A percentile compares a stretch with the other conserved stretches of the same genome.
These are phyloP conservation scores for Mortierella hygrophila DNA, from an alignment of 192 early-diverging fungal genomes.

Conservation along the genomic window DNA sequence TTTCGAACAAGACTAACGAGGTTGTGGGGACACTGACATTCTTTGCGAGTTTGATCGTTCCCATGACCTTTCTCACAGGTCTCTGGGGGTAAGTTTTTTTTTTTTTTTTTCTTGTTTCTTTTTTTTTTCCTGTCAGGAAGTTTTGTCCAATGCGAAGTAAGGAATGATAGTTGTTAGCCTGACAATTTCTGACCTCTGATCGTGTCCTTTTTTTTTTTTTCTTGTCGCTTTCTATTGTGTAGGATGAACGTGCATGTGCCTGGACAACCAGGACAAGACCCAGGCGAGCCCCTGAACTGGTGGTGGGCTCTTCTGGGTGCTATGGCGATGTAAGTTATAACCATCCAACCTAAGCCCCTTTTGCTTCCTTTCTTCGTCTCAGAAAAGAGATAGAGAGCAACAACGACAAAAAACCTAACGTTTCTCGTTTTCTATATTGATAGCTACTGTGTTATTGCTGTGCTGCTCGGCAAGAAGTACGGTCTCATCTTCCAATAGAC, in stretches of 20 bases:
- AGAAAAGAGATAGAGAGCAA: too few relatives aligned
- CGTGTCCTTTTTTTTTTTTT: background rate
- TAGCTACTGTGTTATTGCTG: constrained; percentile 27
- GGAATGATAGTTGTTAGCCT: too few relatives aligned
- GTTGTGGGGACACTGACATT: constrained; percentile 64
- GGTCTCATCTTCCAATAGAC: constrained; percentile 7
- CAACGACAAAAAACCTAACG: too few relatives aligned
- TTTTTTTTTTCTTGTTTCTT: background rate
- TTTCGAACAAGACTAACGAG: constrained; percentile 68
- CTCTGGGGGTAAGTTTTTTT: constrained; percentile 58
- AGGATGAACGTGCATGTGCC: constrained; percentile 72
- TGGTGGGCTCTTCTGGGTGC: constrained; percentile 55
- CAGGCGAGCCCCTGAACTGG: background rate
- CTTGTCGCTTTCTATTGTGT: background rate
- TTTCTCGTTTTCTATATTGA: too few relatives aligned
- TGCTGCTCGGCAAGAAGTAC: constrained; percentile 16
- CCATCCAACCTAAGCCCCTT: too few relatives aligned
- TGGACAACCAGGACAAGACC: constrained; percentile 50
- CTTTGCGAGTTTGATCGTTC: constrained; percentile 64
- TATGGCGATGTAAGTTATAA: background rate
- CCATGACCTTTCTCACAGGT: constrained; percentile 74
- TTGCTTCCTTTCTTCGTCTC: too few relatives aligned
- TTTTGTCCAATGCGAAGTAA: too few relatives aligned
- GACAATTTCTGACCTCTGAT: background rate
- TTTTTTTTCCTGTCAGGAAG: background rate